Percentiles rank a stretch among this genome's conserved stretches.
phyloP scores from a whole-genome alignment of 345 rosid genomes.

The Brassica incana region DNA sequence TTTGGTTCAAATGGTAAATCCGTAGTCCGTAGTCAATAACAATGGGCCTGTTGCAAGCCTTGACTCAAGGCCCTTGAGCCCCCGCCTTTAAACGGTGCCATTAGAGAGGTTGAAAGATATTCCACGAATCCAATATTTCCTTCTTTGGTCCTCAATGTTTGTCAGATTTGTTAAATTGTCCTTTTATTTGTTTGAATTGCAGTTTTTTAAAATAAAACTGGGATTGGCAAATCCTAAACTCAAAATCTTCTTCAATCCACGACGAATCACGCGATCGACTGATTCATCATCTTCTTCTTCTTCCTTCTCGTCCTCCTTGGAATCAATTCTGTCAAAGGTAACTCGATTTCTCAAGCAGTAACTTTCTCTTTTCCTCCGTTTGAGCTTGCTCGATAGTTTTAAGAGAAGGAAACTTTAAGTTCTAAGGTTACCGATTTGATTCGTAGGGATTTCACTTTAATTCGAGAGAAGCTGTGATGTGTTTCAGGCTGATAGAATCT shows the following conservation, averaged over 20 bases:
- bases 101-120: background rate
- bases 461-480: background rate
- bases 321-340: constrained; percentile 3
- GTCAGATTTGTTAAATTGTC: background rate
- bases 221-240: background rate
- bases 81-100: background rate
- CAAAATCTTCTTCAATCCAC: constrained; percentile 1
- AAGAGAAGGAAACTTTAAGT: background rate
- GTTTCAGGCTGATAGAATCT: too few species aligned
- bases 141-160: background rate
- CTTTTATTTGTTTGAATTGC: background rate
- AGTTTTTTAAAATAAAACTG: background rate
- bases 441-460: background rate
- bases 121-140: background rate
- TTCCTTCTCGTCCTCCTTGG: background rate
- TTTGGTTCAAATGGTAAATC: background rate
- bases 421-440: constrained; percentile 1
- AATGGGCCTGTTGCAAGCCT: background rate
- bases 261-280: background rate
- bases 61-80: background rate
- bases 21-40: background rate
- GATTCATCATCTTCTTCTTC: background rate
- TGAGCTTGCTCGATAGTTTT: background rate
- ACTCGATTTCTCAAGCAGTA: background rate
- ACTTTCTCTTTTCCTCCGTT: background rate